Percentiles rank a stretch among this genome's conserved stretches.
Conservation (phyloP, 2,329 filamentous ascomycete genomes). For the Dactylellina parvicollis region DNA sequence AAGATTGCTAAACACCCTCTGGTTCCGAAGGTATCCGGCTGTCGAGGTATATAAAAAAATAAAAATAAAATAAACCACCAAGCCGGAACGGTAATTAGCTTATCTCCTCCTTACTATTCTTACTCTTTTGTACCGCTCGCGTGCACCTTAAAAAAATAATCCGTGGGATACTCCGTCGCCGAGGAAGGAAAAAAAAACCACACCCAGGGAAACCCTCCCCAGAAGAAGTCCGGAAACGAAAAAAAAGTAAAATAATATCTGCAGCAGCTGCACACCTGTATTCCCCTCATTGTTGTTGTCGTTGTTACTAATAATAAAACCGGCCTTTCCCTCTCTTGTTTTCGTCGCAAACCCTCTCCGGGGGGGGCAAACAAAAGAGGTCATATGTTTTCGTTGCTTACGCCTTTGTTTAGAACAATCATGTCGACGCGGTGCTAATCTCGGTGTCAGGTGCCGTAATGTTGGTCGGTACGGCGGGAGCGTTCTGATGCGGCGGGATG, state of each 20-base stretch:
- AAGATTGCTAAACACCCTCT: too few relatives aligned
- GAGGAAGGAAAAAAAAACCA: too few relatives aligned
- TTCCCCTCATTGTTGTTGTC: too few relatives aligned
- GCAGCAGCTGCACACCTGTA: too few relatives aligned
- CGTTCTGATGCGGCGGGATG: conserved; percentile 66
- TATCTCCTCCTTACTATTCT: background rate
- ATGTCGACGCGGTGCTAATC: conserved; percentile 19
- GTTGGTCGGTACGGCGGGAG: conserved; percentile 30
- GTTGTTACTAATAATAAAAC: too few relatives aligned
- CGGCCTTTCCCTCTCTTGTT: too few relatives aligned
- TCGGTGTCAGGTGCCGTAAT: conserved; percentile 34
- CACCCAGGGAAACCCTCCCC: too few relatives aligned
- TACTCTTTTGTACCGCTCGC: background rate
- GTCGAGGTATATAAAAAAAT: background rate
- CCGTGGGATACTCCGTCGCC: background rate
- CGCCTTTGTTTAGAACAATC: conserved; percentile 4
- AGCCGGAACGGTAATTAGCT: conserved; percentile 20
- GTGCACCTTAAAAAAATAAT: background rate
- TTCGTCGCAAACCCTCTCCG: too few relatives aligned
- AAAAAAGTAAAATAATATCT: too few relatives aligned
- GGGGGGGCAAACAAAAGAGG: too few relatives aligned
- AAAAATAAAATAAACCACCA: conserved; percentile 2
- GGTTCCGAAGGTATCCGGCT: conserved; percentile 18
- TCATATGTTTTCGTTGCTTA: background rate
- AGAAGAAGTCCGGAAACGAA: too few relatives aligned